Evolutionary conservation across 148 eudicot genomes (phyloP).

Genomic region (Gaultheria prostrata): DNA sequence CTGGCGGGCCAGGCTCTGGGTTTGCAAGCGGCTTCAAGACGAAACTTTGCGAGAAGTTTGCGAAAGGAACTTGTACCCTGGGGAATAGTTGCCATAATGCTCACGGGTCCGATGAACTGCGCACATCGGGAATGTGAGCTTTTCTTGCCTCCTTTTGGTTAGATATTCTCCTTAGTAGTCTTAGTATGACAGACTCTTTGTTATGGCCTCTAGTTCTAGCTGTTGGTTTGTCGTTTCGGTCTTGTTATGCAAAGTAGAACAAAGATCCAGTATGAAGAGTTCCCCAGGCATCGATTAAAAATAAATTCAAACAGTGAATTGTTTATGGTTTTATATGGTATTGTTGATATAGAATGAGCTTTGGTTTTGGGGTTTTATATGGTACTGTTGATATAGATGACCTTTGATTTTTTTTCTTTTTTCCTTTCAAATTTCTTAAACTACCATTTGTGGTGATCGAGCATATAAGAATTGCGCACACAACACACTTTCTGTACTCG

Average conservation of each 20-base stretch:
- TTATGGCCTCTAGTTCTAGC: conserved; percentile 7
- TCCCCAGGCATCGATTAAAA: not conserved
- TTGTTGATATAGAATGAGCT: no score
- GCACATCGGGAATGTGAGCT: conserved; percentile 30
- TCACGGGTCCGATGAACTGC: no score
- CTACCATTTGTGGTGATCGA: not conserved
- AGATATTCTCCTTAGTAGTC: not conserved
- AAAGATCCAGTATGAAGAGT: not conserved
- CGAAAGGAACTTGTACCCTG: no score
- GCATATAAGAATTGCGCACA: not conserved
- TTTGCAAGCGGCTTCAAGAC: no score
- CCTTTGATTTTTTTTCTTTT: not conserved
- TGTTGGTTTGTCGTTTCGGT: not conserved
- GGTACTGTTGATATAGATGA: not conserved
- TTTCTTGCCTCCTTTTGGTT: not conserved
- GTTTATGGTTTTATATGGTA: no score
- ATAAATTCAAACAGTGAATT: not conserved
- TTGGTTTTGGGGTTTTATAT: not conserved
- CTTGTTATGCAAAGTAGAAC: not conserved
- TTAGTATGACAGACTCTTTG: not conserved
- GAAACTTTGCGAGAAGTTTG: no score
- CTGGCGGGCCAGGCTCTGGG: no score
- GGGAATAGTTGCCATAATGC: no score
- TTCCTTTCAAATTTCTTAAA: not conserved
- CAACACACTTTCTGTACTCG: not conserved